Base-by-base conservation (phyloP, 2,329 filamentous ascomycete species). In the Helminthosporium solani region DNA sequence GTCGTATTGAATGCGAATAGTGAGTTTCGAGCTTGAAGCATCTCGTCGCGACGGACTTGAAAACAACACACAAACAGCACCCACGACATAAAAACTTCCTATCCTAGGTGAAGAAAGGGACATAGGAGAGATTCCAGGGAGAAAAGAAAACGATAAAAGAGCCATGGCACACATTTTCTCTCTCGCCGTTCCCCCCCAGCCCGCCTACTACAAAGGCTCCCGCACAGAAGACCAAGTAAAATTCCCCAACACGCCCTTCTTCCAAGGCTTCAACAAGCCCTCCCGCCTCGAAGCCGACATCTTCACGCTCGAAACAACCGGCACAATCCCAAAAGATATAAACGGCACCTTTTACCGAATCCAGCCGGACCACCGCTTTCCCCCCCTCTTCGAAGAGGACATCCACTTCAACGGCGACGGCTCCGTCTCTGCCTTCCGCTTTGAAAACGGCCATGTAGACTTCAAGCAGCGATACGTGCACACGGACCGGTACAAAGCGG, bases 381-480 rank as follows among this genome's bases (percentile, higher is more conserved):
- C 77, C n/a, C 80, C 75, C 2, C 56, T 77, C 1, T 81, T 75
- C 52, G 78, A 79, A 57, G 76, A 78, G 53, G 79, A 83, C 49
- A 75, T 75, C n/a, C 73, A 73, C 36, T 72, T 75, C 60, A 73
- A 74, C 42, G 73, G 73, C 28, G 73, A 75, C 42, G 73, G 73
- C 0, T 70, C 66, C 15, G 68, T 75, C 8, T 72, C 71, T 1
- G 72, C 71, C 1, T 72, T 75, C 39, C 62, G 62, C 0, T 73
- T 76, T 42, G 59, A 72, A 16, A 55, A 72, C 40, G 73, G 72
- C 2, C 69, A 70, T 46, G 72, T 71, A 2, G 64, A 73, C 47
- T 72, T 75, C 53, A 71, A 69, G 46, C 71, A 73, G 21, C 61
- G 68, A 30, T 75, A 70, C 51, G 70, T 74, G 16, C 66, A 70